Base-by-base conservation (phyloP, 1,284 basidiomycete genomes). In the Ceratobasidium sp. region DNA sequence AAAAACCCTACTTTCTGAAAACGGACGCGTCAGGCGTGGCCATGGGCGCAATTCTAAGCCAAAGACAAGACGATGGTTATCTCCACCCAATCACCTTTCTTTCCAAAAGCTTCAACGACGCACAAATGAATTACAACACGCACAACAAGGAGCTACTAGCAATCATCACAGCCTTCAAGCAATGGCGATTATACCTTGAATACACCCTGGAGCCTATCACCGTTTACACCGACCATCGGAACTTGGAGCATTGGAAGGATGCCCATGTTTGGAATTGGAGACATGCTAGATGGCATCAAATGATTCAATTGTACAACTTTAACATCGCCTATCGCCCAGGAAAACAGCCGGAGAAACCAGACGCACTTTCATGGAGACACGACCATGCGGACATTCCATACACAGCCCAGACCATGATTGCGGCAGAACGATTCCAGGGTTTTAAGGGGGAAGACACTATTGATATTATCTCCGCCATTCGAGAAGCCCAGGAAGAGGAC, bases 171-270 rank as follows among this genome's bases (percentile, higher is more conserved):
- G 80, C 84, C 0, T 77, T 88, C 0, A 74, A 83, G 39, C 78
- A 83, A 23, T 84, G 82, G 82, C 64, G 81, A 6, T 77, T 80
- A 17, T 82, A 81, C 51, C 71, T 82, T 20, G 79, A 82, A 71
- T 80, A 80, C 1, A 31, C 61, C 3, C 26, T 37, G 7, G 13
- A 67, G 0, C 71, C 77, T 0, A 63, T 82, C 61, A 61, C 8
- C 0, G 68, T 83, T 39, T 54, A 66, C 65, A 78, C 80, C 0
- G 82, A 83, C 75, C 82, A 83, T 66, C 60, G 76, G 3, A 79
- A 77, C 51, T 78, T 82, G 8, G 73, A 80, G 53, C 80, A 82
- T 76, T 82, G 81, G 79, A 45, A 45, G n/a, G 53, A 67, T 0
- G 53, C 77, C 8, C 71, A 78, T 17, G 53, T 75, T 11, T 75